Evolutionary conservation across 2,329 filamentous ascomycete genomes (phyloP).

Genomic region (Fusarium coffeatum): DNA sequence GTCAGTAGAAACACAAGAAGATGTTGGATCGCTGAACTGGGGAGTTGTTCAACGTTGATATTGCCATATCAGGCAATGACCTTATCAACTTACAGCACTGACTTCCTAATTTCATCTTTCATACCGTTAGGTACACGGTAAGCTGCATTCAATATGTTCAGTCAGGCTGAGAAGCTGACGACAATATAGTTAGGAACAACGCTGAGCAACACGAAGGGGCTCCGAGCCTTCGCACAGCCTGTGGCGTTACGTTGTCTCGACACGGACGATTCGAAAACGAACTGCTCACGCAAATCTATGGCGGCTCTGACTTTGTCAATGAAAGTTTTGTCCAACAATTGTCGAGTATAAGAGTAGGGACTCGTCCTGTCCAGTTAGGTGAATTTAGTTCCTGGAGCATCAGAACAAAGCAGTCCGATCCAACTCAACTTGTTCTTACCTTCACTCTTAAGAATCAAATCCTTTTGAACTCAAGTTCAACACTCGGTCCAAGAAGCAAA

Average conservation of each 20-base stretch:
- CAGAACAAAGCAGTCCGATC: not conserved
- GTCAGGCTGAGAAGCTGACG: slow-evolving; percentile 22
- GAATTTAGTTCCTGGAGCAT: not conserved
- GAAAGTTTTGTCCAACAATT: slow-evolving; percentile 3
- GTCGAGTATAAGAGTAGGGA: slow-evolving; percentile 15
- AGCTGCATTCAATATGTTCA: slow-evolving; percentile 13
- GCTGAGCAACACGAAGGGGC: slow-evolving; percentile 32
- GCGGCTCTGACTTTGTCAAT: too few relatives aligned
- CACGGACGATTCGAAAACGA: not conserved
- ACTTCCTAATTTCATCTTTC: not conserved
- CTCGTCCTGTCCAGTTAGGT: not conserved
- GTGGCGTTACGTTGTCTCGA: slow-evolving; percentile 23
- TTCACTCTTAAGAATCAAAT: not conserved
- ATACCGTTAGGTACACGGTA: slow-evolving; percentile 2
- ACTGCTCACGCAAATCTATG: not conserved
- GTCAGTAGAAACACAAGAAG: slow-evolving; percentile 5
- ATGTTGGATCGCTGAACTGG: slow-evolving; percentile 1
- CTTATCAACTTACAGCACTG: not conserved
- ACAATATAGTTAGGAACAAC: slow-evolving; percentile 7
- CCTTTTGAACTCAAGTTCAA: not conserved
- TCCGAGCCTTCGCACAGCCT: slow-evolving; percentile 5
- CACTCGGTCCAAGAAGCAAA: not conserved
- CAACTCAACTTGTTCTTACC: not conserved
- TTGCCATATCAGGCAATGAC: slow-evolving; percentile 17
- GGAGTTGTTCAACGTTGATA: slow-evolving; percentile 9